Evolutionary conservation across 2,329 filamentous ascomycete species (phyloP), one percentile per base, ranked within the genome.

Genomic region (Epichloe glyceriae): DNA sequence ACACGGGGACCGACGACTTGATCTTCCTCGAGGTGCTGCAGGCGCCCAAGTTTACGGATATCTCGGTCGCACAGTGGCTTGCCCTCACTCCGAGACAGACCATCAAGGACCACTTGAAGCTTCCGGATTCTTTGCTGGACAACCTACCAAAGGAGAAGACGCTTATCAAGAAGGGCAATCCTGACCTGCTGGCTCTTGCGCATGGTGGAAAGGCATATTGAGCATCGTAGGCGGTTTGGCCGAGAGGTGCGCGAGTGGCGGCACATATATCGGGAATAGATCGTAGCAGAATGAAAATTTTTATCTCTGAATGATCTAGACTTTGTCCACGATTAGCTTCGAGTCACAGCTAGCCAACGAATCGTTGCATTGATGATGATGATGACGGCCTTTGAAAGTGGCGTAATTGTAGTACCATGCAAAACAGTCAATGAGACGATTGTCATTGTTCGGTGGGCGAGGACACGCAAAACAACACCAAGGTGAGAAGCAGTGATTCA

Each of bases 1-100:
- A 82, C 58, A 79, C 73, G 0, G 78, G 78, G 17, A 72, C 68
- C 10, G 74, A 76, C 52, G 74, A 79, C 52, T 62, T 82, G 8
- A 64, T 80, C 5, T 79, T 80, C 59, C 64, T 82, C n/a, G 78
- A 82, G 58, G 73, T 82, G 2, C 63, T 82, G 48, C 74, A 77
- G 62, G 73, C 76, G 3, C 60, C 62, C 22, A 66, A 67, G 48
- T 78, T 77, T 53, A 69, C 70, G 14, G 77, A 80, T 54, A 72
- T 80, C 51, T 74, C 71, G 50, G 72, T 79, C 4, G 72, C 73
- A 1, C 77, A 81, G 62, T 80, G 78, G 78, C 63, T 81, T 5
- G 77, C 75, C 0, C 61, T 80, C 26, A 80, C 76, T 2, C 76
- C 78, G 0, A 68, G 70, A 43, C 78, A 80, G 62, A 72, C 80